phyloP scores from a whole-genome alignment of 305 asterid genomes.

The Solanum hybrid region DNA sequence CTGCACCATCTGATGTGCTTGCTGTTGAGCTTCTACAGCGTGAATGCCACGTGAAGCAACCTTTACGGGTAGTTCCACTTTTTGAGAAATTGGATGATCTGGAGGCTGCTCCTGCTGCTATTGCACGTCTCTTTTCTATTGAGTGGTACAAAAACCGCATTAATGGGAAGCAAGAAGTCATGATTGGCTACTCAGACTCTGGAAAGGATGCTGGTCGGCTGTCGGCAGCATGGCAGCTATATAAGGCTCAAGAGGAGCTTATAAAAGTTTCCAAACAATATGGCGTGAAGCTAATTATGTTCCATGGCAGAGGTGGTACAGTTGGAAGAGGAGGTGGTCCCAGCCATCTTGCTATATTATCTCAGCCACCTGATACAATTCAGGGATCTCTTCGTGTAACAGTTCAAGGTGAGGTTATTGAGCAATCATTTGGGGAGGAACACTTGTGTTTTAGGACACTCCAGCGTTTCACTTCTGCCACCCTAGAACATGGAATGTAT shows the following conservation, averaged over 20 bases:
- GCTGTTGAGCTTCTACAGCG: constrained; percentile 85
- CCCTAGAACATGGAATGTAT: constrained; percentile 75
- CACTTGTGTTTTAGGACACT: constrained; percentile 72
- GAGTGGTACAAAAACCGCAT: constrained; percentile 65
- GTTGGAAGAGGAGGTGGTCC: constrained; percentile 92
- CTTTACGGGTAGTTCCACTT: constrained; percentile 66
- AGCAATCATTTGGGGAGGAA: constrained; percentile 79
- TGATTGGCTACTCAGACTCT: constrained; percentile 83
- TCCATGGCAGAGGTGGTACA: constrained; percentile 80
- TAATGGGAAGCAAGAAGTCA: constrained; percentile 70
- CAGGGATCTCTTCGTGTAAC: constrained; percentile 73
- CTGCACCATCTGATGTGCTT: constrained; percentile 73
- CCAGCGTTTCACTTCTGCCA: constrained; percentile 74
- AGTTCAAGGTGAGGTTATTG: constrained; percentile 77
- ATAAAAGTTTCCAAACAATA: constrained; percentile 49
- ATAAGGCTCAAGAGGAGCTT: constrained; percentile 83
- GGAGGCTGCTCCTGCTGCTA: constrained; percentile 64
- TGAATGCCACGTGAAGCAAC: constrained; percentile 56
- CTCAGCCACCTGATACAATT: constrained; percentile 72
- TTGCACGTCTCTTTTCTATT: constrained; percentile 69
- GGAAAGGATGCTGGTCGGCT: constrained; percentile 82
- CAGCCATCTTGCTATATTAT: constrained; percentile 66
- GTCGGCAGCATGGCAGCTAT: constrained; percentile 76
- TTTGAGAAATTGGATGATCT: constrained; percentile 68
- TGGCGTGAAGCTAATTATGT: constrained; percentile 70